phyloP scores from a whole-genome alignment of 2,329 filamentous ascomycete genomes.

The Cordyceps cateniannulata region DNA sequence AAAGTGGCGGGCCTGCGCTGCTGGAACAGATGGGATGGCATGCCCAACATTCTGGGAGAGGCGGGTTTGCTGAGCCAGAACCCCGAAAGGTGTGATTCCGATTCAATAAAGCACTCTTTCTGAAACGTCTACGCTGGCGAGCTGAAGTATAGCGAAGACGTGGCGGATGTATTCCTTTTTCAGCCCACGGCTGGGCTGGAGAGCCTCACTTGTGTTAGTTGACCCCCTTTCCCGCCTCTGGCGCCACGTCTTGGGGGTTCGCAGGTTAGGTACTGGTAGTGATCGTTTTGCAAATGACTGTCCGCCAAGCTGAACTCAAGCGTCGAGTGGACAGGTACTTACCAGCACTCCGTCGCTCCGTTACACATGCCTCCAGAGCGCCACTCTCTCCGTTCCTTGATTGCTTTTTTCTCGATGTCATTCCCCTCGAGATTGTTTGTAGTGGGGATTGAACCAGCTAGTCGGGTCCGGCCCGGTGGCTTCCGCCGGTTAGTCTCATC shows the following conservation, averaged over 20 bases:
- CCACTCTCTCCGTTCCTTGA: not conserved
- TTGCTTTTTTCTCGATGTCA: conserved; percentile 6
- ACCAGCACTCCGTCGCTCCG: not conserved
- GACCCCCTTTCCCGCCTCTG: not conserved
- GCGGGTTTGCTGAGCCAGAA: not conserved
- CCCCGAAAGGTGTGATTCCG: not conserved
- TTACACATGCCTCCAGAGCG: not conserved
- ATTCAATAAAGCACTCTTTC: not conserved
- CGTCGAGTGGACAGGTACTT: not conserved
- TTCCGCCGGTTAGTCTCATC: conserved; percentile 7
- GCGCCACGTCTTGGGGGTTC: not conserved
- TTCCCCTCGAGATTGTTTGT: conserved; percentile 9
- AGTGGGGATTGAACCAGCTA: conserved; percentile 8
- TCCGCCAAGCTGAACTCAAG: not conserved
- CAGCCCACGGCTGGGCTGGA: not conserved
- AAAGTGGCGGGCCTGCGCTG: not conserved
- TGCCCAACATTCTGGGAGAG: not conserved
- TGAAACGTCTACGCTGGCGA: not conserved
- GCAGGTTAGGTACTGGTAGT: too few relatives aligned
- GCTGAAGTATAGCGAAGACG: not conserved
- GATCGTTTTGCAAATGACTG: not conserved
- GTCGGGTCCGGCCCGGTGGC: conserved; percentile 10
- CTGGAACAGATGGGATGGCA: not conserved
- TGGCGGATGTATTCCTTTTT: not conserved
- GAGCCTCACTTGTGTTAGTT: conserved; percentile 1